These are phyloP conservation scores for Boletellus sp. DNA, from an alignment of 768 basidiomycete genomes.

Conservation along the genomic window DNA sequence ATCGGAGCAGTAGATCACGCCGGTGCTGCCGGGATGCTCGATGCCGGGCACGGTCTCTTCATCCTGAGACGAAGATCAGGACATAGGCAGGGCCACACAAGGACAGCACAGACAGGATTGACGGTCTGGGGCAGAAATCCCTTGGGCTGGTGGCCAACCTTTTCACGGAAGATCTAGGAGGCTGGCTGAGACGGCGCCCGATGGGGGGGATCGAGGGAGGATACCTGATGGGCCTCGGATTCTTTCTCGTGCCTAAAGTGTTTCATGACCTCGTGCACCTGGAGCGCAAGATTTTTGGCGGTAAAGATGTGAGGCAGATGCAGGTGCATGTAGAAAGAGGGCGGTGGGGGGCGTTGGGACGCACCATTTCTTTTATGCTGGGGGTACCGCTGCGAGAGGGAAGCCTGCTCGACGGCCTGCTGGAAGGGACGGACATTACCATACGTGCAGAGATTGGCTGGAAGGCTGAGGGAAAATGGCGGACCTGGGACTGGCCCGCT, in stretches of 20 bases:
- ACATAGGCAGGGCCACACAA: background rate
- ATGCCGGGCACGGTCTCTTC: constrained; percentile 91
- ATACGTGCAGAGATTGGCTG: constrained; percentile 7
- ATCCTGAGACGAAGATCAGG: constrained; percentile 41
- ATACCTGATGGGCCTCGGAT: constrained; percentile 83
- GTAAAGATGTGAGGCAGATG: constrained; percentile 27
- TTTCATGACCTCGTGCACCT: constrained; percentile 68
- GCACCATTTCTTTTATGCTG: constrained; percentile 42
- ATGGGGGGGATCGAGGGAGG: background rate
- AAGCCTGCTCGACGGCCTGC: constrained; percentile 26
- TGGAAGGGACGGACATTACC: constrained; percentile 24
- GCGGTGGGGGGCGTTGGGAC: constrained; percentile 9
- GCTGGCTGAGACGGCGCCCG: constrained; percentile 1
- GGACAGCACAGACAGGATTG: constrained; percentile 51
- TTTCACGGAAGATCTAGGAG: constrained; percentile 68
- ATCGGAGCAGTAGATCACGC: constrained; percentile 86
- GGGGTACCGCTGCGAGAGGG: constrained; percentile 40
- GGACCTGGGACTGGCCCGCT: background rate
- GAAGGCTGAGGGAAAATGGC: constrained; percentile 18
- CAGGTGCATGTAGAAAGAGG: constrained; percentile 22
- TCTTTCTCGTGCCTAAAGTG: constrained; percentile 73
- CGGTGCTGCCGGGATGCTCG: constrained; percentile 64
- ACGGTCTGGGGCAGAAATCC: constrained; percentile 63
- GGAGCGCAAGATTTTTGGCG: constrained; percentile 37
- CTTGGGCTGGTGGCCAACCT: constrained; percentile 66